A percentile compares a stretch with the other conserved stretches of the same genome.
phyloP scores from a whole-genome alignment of 2,329 filamentous ascomycete genomes.

The Tolypocladium paradoxum region DNA sequence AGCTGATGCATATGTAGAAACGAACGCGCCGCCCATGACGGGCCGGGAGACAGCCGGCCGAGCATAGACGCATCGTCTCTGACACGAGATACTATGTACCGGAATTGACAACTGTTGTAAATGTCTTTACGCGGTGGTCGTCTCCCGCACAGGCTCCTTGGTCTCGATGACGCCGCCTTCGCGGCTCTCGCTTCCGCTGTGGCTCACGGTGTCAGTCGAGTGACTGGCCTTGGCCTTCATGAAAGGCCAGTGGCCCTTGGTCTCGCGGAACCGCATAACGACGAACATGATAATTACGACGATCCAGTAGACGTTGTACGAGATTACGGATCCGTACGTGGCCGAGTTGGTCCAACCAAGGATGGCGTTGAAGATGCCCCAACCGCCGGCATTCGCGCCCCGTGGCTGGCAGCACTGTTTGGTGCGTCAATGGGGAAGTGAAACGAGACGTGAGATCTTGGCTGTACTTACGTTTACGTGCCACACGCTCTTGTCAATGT shows the following conservation, averaged over 20 bases:
- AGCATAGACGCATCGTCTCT: background rate
- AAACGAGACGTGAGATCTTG: background rate
- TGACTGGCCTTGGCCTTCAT: constrained; percentile 20
- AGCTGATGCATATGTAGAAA: background rate
- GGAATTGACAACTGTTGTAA: background rate
- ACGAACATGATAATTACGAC: constrained; percentile 60
- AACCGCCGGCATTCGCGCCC: constrained; percentile 63
- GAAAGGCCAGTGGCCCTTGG: constrained; percentile 37
- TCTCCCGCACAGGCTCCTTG: constrained; percentile 15
- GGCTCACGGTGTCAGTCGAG: constrained; percentile 7
- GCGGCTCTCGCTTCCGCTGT: constrained; percentile 15
- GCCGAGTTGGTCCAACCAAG: constrained; percentile 84
- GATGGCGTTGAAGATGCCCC: constrained; percentile 80
- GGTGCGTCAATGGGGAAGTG: background rate
- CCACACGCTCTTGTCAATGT: constrained; percentile 70
- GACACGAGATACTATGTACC: background rate
- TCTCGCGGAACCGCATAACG: constrained; percentile 56
- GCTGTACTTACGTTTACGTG: constrained; percentile 57
- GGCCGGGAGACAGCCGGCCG: background rate
- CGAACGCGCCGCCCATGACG: background rate
- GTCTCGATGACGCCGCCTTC: constrained; percentile 10
- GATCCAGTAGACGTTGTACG: constrained; percentile 85
- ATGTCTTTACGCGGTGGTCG: constrained; percentile 6
- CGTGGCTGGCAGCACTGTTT: constrained; percentile 64
- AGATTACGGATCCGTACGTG: constrained; percentile 76